phyloP scores from a whole-genome alignment of 1,284 basidiomycete species.

The Cryptococcus hybrid region DNA sequence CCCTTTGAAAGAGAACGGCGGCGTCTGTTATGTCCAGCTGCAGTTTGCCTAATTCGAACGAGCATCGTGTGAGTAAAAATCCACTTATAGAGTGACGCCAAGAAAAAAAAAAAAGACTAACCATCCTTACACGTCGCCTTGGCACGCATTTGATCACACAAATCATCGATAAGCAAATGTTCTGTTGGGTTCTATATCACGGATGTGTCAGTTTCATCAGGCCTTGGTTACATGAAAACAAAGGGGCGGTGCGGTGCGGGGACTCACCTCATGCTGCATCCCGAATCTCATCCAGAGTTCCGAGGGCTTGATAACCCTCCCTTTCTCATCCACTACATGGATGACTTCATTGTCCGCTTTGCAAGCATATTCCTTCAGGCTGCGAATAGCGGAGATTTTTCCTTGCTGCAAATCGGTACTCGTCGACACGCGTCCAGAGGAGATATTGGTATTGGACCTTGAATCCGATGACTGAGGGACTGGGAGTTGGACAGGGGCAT shows the following conservation, averaged over 20 bases:
- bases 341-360: slow-evolving; percentile 16
- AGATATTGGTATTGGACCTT: not conserved
- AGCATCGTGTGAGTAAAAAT: no score
- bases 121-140: slow-evolving; percentile 48
- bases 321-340: slow-evolving; percentile 36
- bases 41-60: no score
- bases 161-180: slow-evolving; percentile 48
- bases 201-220: not conserved
- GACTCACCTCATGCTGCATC: slow-evolving; percentile 32
- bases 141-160: slow-evolving; percentile 45
- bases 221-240: not conserved
- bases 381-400: not conserved
- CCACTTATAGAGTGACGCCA: no score
- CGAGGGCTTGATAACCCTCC: slow-evolving; percentile 39
- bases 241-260: not conserved
- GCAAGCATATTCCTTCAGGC: not conserved
- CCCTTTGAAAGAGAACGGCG: no score
- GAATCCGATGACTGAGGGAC: slow-evolving; percentile 16
- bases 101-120: slow-evolving; percentile 12
- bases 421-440: not conserved
- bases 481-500: slow-evolving; percentile 23
- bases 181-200: slow-evolving; percentile 15
- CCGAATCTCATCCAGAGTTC: slow-evolving; percentile 44
- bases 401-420: no score
- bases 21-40: no score